phyloP scores from a whole-genome alignment of 1,284 basidiomycete species.

The Pseudozyma hubeiensis region DNA sequence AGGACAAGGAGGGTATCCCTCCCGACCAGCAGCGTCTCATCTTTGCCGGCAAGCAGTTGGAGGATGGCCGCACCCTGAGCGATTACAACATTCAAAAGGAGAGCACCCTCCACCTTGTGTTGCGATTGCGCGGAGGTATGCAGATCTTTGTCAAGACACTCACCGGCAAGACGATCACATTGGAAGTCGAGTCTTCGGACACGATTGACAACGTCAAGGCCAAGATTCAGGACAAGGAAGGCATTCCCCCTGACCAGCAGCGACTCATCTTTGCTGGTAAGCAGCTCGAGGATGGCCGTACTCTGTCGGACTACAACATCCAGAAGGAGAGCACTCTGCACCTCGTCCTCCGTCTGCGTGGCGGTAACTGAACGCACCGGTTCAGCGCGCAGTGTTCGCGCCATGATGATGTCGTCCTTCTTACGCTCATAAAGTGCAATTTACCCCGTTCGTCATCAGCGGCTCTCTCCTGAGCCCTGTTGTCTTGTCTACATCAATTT shows the following conservation, averaged over 20 bases:
- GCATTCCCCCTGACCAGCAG: slow-evolving; percentile 71
- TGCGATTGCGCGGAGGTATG: slow-evolving; percentile 81
- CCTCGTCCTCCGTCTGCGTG: slow-evolving; percentile 65
- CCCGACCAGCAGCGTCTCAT: slow-evolving; percentile 67
- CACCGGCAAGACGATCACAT: slow-evolving; percentile 96
- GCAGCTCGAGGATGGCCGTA: slow-evolving; percentile 71
- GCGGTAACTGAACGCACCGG: slow-evolving; percentile 44
- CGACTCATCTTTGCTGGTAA: slow-evolving; percentile 71
- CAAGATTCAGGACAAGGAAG: slow-evolving; percentile 68
- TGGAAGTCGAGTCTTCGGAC: slow-evolving; percentile 88
- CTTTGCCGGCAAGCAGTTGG: slow-evolving; percentile 67
- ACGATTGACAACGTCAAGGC: slow-evolving; percentile 85
- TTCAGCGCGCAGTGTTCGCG: not conserved
- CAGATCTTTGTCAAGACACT: slow-evolving; percentile 74
- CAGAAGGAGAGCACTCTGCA: slow-evolving; percentile 67
- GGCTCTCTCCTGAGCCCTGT: too few relatives aligned
- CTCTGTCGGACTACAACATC: slow-evolving; percentile 71
- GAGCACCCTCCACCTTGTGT: slow-evolving; percentile 94
- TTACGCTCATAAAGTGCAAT: not conserved
- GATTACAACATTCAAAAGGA: slow-evolving; percentile 94
- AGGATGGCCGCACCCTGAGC: slow-evolving; percentile 64
- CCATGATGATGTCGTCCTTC: not conserved
- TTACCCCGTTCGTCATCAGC: too few relatives aligned
- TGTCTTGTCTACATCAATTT: too few relatives aligned
- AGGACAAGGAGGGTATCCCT: slow-evolving; percentile 68